phyloP scores from a whole-genome alignment of 2,329 filamentous ascomycete species.

The Amauroascus verrucosus region DNA sequence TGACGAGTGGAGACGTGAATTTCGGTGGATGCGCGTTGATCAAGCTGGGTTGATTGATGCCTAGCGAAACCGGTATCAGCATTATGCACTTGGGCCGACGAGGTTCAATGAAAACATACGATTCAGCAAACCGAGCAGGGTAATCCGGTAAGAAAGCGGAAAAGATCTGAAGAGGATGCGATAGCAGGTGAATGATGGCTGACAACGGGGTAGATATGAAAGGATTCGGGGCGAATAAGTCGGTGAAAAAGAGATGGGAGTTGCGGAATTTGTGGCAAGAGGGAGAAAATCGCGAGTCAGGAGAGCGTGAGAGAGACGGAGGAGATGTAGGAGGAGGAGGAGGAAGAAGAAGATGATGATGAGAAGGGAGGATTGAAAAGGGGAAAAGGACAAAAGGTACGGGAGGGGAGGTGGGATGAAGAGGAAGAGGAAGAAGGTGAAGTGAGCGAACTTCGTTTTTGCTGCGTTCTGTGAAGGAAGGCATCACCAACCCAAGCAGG shows the following conservation, averaged over 20 bases:
- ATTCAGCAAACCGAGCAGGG: background rate
- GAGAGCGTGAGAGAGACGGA: constrained; percentile 19
- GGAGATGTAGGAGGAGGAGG: constrained; percentile 10
- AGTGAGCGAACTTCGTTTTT: background rate
- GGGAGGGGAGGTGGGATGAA: constrained; percentile 16
- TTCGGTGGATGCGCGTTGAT: background rate
- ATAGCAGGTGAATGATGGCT: background rate
- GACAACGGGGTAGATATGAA: background rate
- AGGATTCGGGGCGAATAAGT: constrained; percentile 17
- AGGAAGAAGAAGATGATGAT: no score
- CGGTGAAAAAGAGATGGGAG: constrained; percentile 24
- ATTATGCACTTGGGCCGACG: background rate
- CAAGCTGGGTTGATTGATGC: background rate
- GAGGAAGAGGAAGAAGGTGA: constrained; percentile 12
- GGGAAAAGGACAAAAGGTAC: constrained; percentile 19
- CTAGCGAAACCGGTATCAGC: background rate
- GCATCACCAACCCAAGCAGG: background rate
- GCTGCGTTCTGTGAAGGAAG: background rate
- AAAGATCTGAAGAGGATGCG: no score
- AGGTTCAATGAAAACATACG: background rate
- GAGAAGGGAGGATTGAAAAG: no score
- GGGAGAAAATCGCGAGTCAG: constrained; percentile 18
- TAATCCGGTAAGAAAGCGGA: background rate
- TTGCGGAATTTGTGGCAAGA: constrained; percentile 14
- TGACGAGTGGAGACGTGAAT: background rate